Conservation (phyloP, 1,284 basidiomycete species). For the Trametes polyzona region DNA sequence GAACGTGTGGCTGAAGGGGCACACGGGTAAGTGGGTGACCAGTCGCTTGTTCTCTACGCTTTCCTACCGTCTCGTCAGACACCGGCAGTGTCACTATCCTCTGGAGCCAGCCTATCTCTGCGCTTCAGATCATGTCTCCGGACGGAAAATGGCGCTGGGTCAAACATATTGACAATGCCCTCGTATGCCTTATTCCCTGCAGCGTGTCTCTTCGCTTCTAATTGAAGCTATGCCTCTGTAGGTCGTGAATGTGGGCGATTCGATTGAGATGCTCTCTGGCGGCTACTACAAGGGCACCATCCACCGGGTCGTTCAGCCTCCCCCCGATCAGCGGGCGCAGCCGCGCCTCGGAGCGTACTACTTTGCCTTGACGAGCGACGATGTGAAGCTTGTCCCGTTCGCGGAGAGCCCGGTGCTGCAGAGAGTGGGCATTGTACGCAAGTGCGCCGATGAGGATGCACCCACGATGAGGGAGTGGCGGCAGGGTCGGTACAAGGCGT, state of each 20-base stretch:
- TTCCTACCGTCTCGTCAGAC: conserved; percentile 39
- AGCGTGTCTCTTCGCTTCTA: background rate
- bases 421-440: conserved; percentile 35
- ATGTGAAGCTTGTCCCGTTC: conserved; percentile 42
- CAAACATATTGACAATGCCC: conserved; percentile 60
- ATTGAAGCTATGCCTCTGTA: too few relatives aligned
- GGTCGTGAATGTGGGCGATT: conserved; percentile 50
- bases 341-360: conserved; percentile 49
- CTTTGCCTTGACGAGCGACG: conserved; percentile 39
- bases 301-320: conserved; percentile 52
- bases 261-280: conserved; percentile 47
- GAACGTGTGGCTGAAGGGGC: conserved; percentile 64
- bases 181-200: conserved; percentile 39
- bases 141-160: conserved; percentile 60
- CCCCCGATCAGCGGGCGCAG: conserved; percentile 49
- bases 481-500: conserved; percentile 39
- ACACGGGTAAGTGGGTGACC: conserved; percentile 55
- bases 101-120: conserved; percentile 64
- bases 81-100: conserved; percentile 58
- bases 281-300: conserved; percentile 48
- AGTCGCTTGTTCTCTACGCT: background rate
- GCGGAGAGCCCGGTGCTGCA: conserved; percentile 46
- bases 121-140: conserved; percentile 45
- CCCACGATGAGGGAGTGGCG: conserved; percentile 44
- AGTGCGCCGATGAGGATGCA: conserved; percentile 36